Percentiles rank a stretch among this genome's conserved stretches.
Conservation (phyloP, 495 filamentous ascomycete species). For the Podospora appendiculata region DNA sequence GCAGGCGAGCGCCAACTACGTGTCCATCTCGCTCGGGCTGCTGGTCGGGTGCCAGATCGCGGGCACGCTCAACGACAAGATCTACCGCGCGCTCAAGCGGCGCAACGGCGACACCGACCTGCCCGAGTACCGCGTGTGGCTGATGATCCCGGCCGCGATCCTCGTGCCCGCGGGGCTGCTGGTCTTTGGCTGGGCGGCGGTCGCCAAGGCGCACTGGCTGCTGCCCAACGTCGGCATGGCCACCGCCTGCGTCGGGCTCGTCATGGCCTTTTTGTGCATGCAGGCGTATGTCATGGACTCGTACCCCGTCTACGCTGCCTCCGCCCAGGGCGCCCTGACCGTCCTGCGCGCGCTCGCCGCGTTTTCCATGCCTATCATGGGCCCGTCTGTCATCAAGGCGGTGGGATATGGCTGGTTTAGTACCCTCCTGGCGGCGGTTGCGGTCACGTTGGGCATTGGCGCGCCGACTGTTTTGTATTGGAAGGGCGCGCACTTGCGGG, state of each 20-base stretch:
- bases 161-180: not conserved
- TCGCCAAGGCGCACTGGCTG: not conserved
- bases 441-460: not conserved
- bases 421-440: not conserved
- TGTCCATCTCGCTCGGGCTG: not conserved
- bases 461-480: not conserved
- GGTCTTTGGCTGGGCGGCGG: conserved; percentile 1
- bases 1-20: not conserved
- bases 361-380: not conserved
- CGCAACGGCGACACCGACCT: not conserved
- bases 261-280: not conserved
- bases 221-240: not conserved
- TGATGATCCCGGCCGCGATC: not conserved
- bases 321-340: not conserved
- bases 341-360: not conserved
- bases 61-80: not conserved
- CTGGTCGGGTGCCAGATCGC: not conserved
- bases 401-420: not conserved
- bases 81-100: not conserved
- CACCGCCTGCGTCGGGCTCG: not conserved
- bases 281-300: not conserved
- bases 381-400: not conserved
- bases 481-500: not conserved
- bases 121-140: not conserved
- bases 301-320: not conserved